These are phyloP conservation scores for Tagetes patula DNA, from an alignment of 129 eudicot genomes.

Conservation along the genomic window DNA sequence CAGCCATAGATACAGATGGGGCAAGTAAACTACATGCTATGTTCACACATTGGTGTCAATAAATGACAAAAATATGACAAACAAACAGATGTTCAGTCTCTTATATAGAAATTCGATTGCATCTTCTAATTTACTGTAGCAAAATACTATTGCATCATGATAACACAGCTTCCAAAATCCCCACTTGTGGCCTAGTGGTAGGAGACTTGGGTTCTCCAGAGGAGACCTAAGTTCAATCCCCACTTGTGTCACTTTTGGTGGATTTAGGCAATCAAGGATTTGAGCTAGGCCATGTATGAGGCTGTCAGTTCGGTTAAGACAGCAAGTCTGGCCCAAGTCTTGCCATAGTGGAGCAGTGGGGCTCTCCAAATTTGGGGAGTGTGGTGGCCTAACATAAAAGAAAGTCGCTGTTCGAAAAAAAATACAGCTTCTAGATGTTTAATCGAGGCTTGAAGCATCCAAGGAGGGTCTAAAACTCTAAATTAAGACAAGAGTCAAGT, in stretches of 20 bases:
- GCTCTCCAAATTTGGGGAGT: too few species aligned
- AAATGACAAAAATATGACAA: neutral
- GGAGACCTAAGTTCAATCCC: too few species aligned
- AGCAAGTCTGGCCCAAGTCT: too few species aligned
- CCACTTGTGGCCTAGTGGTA: too few species aligned
- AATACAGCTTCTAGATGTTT: neutral
- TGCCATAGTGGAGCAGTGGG: too few species aligned
- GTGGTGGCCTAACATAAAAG: too few species aligned
- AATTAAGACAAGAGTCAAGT: neutral
- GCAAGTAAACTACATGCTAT: neutral
- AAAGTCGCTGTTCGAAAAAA: neutral
- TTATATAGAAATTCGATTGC: neutral
- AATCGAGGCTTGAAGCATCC: neutral
- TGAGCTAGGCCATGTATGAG: too few species aligned
- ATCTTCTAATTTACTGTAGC: neutral
- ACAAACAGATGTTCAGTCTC: neutral
- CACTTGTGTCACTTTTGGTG: too few species aligned
- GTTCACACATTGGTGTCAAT: neutral
- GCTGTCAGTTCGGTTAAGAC: too few species aligned
- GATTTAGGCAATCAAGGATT: too few species aligned
- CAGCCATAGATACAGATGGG: neutral
- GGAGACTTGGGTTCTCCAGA: too few species aligned
- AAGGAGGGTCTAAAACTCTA: neutral
- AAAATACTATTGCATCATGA: conserved; percentile 3
- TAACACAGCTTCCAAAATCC: neutral